phyloP scores from a whole-genome alignment of 1,139 yeast genomes.

The Nakaseomyces glabratus region DNA sequence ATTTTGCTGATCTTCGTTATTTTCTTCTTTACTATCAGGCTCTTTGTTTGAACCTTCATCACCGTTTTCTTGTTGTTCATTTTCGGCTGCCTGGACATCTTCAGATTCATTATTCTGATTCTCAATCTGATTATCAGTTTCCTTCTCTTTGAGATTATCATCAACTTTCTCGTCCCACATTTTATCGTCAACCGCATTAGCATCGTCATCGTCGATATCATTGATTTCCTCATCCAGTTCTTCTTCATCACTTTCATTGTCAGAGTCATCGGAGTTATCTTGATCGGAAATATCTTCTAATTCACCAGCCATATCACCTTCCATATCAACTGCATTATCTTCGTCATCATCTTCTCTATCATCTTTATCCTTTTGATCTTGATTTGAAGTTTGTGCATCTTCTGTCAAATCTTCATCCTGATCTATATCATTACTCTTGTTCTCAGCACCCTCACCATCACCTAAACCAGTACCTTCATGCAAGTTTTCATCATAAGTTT shows the following conservation, averaged over 20 bases:
- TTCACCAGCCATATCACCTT: slow-evolving; percentile 95
- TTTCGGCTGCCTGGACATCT: slow-evolving; percentile 56
- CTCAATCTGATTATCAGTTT: slow-evolving; percentile 59
- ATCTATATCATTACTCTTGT: slow-evolving; percentile 75
- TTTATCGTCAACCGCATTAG: slow-evolving; percentile 92
- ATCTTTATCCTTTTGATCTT: slow-evolving; percentile 60
- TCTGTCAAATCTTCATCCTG: slow-evolving; percentile 89
- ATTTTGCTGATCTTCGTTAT: slow-evolving; percentile 37
- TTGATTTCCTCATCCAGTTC: slow-evolving; percentile 80
- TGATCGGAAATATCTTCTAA: slow-evolving; percentile 71
- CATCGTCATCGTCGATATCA: slow-evolving; percentile 88
- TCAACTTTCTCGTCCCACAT: slow-evolving; percentile 96
- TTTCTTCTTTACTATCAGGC: slow-evolving; percentile 34
- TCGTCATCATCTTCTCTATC: slow-evolving; percentile 48
- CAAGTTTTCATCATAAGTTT: slow-evolving; percentile 52
- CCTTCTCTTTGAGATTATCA: slow-evolving; percentile 64
- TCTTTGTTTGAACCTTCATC: slow-evolving; percentile 29
- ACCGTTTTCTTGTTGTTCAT: slow-evolving; percentile 34
- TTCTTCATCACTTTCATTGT: slow-evolving; percentile 41
- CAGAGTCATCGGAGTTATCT: slow-evolving; percentile 52
- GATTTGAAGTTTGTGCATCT: slow-evolving; percentile 77
- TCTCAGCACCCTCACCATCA: slow-evolving; percentile 85
- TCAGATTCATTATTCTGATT: slow-evolving; percentile 43
- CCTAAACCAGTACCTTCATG: slow-evolving; percentile 94
- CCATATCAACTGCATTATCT: slow-evolving; percentile 84